Percentiles rank a stretch among this genome's conserved stretches.
Conservation (phyloP, 2,329 filamentous ascomycete genomes). For the Fusarium robinianum region DNA sequence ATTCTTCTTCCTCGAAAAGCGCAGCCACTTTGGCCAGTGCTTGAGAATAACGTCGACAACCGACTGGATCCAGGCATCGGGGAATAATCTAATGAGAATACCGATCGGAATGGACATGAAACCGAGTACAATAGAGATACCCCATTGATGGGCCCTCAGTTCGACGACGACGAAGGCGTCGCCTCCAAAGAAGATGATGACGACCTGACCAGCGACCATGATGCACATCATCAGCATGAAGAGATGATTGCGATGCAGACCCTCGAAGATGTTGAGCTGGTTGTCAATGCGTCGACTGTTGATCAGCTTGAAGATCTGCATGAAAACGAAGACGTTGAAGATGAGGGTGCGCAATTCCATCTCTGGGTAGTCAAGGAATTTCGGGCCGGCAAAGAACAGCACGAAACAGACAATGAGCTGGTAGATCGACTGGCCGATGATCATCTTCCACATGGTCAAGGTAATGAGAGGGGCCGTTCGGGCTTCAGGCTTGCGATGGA, state of each 20-base stretch:
- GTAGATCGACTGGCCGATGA: conserved; percentile 78
- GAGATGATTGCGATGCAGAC: conserved; percentile 59
- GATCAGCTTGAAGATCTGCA: conserved; percentile 71
- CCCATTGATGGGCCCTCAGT: conserved; percentile 76
- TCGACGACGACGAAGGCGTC: conserved; percentile 51
- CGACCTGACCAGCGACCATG: conserved; percentile 61
- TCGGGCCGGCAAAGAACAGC: conserved; percentile 58
- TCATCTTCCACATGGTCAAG: conserved; percentile 86
- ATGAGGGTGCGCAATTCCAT: conserved; percentile 59
- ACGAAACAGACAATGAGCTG: conserved; percentile 64
- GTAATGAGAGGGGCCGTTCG: conserved; percentile 74
- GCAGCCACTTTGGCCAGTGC: conserved; percentile 27
- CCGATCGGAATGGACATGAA: conserved; percentile 74
- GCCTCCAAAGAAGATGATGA: conserved; percentile 60
- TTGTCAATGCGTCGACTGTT: conserved; percentile 67
- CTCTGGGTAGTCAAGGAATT: conserved; percentile 20
- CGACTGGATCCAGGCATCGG: conserved; percentile 58
- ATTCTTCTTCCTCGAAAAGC: conserved; percentile 15
- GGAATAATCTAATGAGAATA: conserved; percentile 74
- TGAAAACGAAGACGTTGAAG: conserved; percentile 71
- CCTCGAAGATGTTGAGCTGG: conserved; percentile 64
- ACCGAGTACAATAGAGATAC: conserved; percentile 75
- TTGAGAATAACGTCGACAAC: conserved; percentile 14
- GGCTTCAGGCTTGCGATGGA: conserved; percentile 53
- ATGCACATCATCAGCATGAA: conserved; percentile 61